Conservation (phyloP, 805 yeast genomes). For the Yamadazyma sp. region DNA sequence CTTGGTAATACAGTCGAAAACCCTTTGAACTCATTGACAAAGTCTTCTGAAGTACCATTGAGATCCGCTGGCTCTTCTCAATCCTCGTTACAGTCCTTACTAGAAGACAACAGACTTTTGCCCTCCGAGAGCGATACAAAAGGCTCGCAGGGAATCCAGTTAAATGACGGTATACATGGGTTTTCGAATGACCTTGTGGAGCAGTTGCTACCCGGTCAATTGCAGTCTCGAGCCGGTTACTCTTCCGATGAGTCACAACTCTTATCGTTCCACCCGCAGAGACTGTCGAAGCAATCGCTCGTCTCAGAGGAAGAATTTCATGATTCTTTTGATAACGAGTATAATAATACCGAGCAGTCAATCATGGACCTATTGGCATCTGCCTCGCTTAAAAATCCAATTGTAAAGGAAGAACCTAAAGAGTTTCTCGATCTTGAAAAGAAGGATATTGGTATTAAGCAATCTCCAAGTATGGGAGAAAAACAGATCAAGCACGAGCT, state of each 20-base stretch:
- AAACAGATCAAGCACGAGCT: slow-evolving; percentile 3
- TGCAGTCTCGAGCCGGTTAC: slow-evolving; percentile 6
- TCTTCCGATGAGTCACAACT: slow-evolving; percentile 15
- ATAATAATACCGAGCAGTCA: slow-evolving; percentile 38
- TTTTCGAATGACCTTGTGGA: slow-evolving; percentile 39
- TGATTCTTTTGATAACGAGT: slow-evolving; percentile 35
- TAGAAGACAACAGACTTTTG: slow-evolving; percentile 29
- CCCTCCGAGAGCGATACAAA: slow-evolving; percentile 11
- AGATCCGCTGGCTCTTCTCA: slow-evolving; percentile 39
- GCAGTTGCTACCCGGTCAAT: slow-evolving; percentile 26
- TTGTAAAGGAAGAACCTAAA: slow-evolving; percentile 12
- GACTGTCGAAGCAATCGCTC: slow-evolving; percentile 10
- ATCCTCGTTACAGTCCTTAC: slow-evolving; percentile 38
- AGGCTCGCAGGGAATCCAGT: slow-evolving; percentile 29
- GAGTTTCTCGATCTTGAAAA: slow-evolving; percentile 1
- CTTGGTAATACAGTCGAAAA: slow-evolving; percentile 22
- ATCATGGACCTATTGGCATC: slow-evolving; percentile 38
- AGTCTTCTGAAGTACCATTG: slow-evolving; percentile 24
- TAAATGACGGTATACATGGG: slow-evolving; percentile 46
- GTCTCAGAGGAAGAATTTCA: slow-evolving; percentile 18
- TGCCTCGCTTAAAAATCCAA: slow-evolving; percentile 11
- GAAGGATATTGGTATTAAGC: not conserved
- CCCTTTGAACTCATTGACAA: slow-evolving; percentile 33
- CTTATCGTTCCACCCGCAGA: slow-evolving; percentile 12
- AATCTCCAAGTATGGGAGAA: slow-evolving; percentile 4